Base-by-base conservation (phyloP, 2,329 filamentous ascomycete genomes). In the Botrytis elliptica region DNA sequence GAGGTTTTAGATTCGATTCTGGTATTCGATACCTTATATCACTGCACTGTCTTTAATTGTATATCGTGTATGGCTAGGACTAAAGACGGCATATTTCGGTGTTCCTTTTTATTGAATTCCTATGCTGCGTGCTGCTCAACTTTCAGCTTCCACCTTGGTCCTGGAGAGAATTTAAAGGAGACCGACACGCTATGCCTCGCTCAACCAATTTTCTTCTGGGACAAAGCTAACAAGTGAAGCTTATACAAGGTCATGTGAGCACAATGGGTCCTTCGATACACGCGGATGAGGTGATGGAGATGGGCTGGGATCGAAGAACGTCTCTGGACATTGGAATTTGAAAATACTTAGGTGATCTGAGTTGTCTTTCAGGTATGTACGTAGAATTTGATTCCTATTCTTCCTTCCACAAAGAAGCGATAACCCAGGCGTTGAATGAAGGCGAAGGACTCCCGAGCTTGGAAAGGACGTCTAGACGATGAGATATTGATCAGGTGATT, bases 11-110 rank as follows among this genome's bases (percentile, higher is more conserved):
- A 3, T 29, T 29, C 14, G 7, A 18, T 57, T 57, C 3, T 8
- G n/a, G 3, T 18, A 18, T 57, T 33, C 14, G 16, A 16, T 0
- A 29, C 1, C 1, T 5, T 0, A 57, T 33, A 4, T 29, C 14
- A 16, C 9, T 8, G 12, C 25, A 7, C 0, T 16, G 5, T 14
- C 0, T 9, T 4, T 7, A 3, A n/a, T 55, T 12, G 9, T 3
- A n/a, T 16, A n/a, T 18, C 3, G 14, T 2, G 3, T 1, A 29
- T 18, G 7, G 16, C 3, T 0, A 6, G 4, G n/a, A 57, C n/a
- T 3, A 29, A 18, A 4, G 3, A 12, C 0, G 3, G 3, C 7
- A 18, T 57, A 9, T 0, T 8, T 3, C 0, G 52, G 6, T 29
- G 3, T 57, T 1, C 29, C n/a, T 3, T 18, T 14, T 9, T 7